Evolutionary conservation across 2,329 filamentous ascomycete species (phyloP), one percentile per base, ranked within the genome.

Genomic region (Emergomyces pasteurianus): DNA sequence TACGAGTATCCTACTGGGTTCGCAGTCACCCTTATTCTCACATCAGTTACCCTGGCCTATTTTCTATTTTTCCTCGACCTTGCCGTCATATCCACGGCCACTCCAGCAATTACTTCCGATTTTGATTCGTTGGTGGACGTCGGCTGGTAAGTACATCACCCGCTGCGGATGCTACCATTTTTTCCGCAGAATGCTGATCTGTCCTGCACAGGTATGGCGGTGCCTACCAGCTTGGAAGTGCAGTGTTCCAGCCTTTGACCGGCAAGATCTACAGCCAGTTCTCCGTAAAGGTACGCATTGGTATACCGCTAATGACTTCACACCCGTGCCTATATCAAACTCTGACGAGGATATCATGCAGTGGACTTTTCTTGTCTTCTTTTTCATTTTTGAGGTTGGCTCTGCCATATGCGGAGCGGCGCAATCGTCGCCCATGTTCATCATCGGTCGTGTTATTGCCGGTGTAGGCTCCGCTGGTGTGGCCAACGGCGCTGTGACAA

Each of bases 361-460:
- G 64, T 71, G 67, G 68, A 67, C 67, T 3, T 72, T 71, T 57
- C 59, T 74, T 5, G 61, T 60, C 9, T 68, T 68, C 58, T 65
- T 74, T 14, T 23, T 67, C 10, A 63, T 74, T 56, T 75, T 74
- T 58, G 67, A 71, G 49, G 21, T 73, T 31, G 69, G 68, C 4
- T 69, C 67, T 56, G 61, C 64, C 12, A 60, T 70, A 10, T 70
- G 65, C 38, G 67, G 62, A 43, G 66, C 63, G 14, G 66, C 69
- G 5, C 62, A 64, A 23, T 68, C 66, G 4, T 70, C 66, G 9
- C 28, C 61, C 18, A 70, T 68, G 68, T 68, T 71, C n/a, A 70
- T 71, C 46, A 50, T 68, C 26, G 68, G 68, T n/a, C 65, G 68
- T 14, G 59, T 58, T 3, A 62, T 70, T 36, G 66, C 69, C 3